Conservation (phyloP, 2,329 filamentous ascomycete species). For the Juglanconis juglandina region DNA sequence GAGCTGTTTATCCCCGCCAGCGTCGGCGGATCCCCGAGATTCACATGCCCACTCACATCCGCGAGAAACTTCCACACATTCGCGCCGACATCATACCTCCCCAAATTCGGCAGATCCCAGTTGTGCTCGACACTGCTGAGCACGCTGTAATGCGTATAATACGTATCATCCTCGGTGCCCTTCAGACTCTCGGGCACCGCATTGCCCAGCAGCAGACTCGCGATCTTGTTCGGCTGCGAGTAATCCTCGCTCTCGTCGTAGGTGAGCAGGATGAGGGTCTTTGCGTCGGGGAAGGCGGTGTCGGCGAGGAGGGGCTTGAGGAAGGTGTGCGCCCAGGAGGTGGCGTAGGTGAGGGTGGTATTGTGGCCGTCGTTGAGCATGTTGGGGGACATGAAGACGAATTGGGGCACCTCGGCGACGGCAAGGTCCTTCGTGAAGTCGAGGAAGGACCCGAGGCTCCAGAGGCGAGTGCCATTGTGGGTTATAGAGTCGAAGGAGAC, state of each 20-base stretch:
- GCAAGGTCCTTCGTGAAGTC: conserved; percentile 58
- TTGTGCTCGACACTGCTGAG: conserved; percentile 40
- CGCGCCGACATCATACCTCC: conserved; percentile 39
- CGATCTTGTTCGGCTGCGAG: conserved; percentile 49
- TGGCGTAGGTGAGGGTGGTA: conserved; percentile 48
- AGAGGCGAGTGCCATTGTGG: conserved; percentile 43
- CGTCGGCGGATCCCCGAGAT: conserved; percentile 35
- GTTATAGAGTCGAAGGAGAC: conserved; percentile 41
- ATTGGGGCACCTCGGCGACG: conserved; percentile 58
- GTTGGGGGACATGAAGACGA: conserved; percentile 60
- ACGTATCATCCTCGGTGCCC: conserved; percentile 49
- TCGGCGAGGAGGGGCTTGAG: conserved; percentile 50
- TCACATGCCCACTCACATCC: conserved; percentile 21
- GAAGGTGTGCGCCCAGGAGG: conserved; percentile 50
- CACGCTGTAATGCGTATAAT: conserved; percentile 44
- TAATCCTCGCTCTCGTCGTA: conserved; percentile 58
- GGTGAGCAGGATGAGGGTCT: conserved; percentile 54
- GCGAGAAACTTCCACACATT: conserved; percentile 28
- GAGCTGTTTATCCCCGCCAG: conserved; percentile 34
- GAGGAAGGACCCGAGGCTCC: conserved; percentile 60
- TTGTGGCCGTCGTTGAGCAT: conserved; percentile 66
- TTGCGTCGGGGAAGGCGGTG: conserved; percentile 43
- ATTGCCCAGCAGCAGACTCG: conserved; percentile 52
- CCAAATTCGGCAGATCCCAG: conserved; percentile 40
- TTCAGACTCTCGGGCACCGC: conserved; percentile 44